phyloP scores from a whole-genome alignment of 345 rosid genomes.

The Physaria fendleri region DNA sequence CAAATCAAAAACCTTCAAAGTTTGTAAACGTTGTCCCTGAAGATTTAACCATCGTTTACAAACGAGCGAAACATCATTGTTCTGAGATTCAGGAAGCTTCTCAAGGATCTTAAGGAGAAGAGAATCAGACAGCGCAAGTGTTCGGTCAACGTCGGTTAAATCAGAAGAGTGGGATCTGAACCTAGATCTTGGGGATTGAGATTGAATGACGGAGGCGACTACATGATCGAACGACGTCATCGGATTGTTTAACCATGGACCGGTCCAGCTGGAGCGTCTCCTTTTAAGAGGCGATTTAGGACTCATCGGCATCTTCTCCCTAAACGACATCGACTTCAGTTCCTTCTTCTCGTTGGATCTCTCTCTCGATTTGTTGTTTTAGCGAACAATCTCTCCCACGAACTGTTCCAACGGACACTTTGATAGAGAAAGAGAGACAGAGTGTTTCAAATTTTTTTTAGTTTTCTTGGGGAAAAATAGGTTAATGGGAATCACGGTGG shows the following conservation, averaged over 20 bases:
- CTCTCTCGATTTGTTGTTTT: neutral
- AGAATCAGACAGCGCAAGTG: conserved; percentile 63
- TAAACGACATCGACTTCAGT: conserved; percentile 41
- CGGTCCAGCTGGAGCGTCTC: conserved; percentile 47
- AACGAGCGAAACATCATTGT: conserved; percentile 43
- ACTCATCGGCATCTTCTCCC: conserved; percentile 37
- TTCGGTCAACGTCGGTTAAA: conserved; percentile 49
- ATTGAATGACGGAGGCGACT: conserved; percentile 44
- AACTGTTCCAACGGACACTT: conserved; percentile 35
- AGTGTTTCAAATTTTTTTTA: neutral
- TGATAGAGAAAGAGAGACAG: neutral
- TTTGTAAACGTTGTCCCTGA: conserved; percentile 60
- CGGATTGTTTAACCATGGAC: conserved; percentile 47
- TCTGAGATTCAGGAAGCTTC: conserved; percentile 50
- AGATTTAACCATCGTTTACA: conserved; percentile 85
- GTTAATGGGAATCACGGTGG: conserved; percentile 22
- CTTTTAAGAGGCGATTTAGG: conserved; percentile 43
- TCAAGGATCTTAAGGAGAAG: conserved; percentile 63
- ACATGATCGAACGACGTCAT: conserved; percentile 51
- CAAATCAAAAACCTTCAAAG: conserved; percentile 58
- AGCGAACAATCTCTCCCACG: conserved; percentile 3
- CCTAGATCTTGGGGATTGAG: conserved; percentile 36
- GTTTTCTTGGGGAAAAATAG: neutral
- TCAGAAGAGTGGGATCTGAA: conserved; percentile 35
- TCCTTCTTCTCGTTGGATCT: neutral